Evolutionary conservation across 345 rosid genomes (phyloP), one percentile per base, ranked within the genome.

Genomic region (Dimocarpus longan): DNA sequence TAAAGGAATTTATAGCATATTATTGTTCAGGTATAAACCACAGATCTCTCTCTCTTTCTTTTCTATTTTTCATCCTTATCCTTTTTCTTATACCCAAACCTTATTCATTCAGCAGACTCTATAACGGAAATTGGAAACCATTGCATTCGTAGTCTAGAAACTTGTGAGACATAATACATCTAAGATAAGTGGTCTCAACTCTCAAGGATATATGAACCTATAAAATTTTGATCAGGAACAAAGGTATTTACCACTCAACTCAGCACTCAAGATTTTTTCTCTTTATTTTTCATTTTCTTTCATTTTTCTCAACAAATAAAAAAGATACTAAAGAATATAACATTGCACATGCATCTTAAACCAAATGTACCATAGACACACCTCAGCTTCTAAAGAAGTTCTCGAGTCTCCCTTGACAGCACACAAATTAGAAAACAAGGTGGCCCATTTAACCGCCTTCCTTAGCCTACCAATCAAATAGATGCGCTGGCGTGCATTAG

Each of bases 311-410:
- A 12, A 22, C 21, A 66, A 44, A 15, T 65, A 26, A 22, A 19
- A 11, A 21, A 19, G 48, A 18, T 28, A 19, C 24, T 6, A 0
- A 42, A 28, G 28, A 18, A 13, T 26, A 6, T 54, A 24, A 37
- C 70, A 75, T 16, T 10, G 3, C 19, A 75, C 62, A 46, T 64
- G 21, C 59, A 32, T 76, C 21, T 50, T 0, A 11, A 24, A 73
- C 66, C 63, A 68, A 76, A 52, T 28, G 77, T 76, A 75, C 80
- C 67, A 66, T 37, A 73, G 43, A 69, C 79, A 74, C 76, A 94
- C 99, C 98, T 94, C 98, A 66, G 99, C 97, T 88, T 96, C 98
- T 63, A 96, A 84, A 78, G 97, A 93, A 44, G 98, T 93, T 82
- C 97, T 87, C 40, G 98, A 87, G 83, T 96, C 98, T 71, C 98